Conservation (phyloP, 768 basidiomycete genomes). For the Phlegmacium glaucopus region DNA sequence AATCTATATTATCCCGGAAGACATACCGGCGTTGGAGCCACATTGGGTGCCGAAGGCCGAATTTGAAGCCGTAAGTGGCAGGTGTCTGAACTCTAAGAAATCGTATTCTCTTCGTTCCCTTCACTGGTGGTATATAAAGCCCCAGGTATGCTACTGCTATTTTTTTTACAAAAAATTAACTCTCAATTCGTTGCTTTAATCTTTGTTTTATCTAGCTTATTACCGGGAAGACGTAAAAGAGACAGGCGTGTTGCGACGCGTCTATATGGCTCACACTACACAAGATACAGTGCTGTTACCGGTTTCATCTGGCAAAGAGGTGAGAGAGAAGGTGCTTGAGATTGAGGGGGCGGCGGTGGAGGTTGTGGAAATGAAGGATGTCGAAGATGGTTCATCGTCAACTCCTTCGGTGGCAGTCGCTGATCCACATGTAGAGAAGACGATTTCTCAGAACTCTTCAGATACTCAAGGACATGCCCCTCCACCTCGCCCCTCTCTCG, state of each 20-base stretch:
- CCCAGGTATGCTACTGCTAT: conserved; percentile 31
- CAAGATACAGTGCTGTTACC: conserved; percentile 40
- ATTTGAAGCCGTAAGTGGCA: conserved; percentile 15
- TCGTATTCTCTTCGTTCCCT: conserved; percentile 28
- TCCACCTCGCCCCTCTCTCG: conserved; percentile 40
- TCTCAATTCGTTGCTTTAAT: conserved; percentile 5
- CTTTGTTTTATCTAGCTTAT: conserved; percentile 15
- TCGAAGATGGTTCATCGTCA: conserved; percentile 15
- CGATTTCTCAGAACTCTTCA: conserved; percentile 17
- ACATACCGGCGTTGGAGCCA: conserved; percentile 6
- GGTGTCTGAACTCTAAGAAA: conserved; percentile 18
- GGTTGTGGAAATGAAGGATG: conserved; percentile 14
- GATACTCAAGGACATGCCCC: conserved; percentile 24
- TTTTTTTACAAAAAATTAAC: not conserved
- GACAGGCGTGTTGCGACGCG: conserved; percentile 69
- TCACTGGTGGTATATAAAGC: conserved; percentile 31
- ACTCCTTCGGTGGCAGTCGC: conserved; percentile 18
- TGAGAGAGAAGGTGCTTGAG: conserved; percentile 28
- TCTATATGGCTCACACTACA: conserved; percentile 71
- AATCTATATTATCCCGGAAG: no score
- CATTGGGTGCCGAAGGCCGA: conserved; percentile 16
- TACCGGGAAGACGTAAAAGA: conserved; percentile 31
- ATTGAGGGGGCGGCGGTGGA: conserved; percentile 21
- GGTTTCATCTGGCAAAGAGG: conserved; percentile 41
- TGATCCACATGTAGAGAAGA: conserved; percentile 20